phyloP scores from a whole-genome alignment of 2,329 filamentous ascomycete genomes.

The Aspergillus puulaauensis region DNA sequence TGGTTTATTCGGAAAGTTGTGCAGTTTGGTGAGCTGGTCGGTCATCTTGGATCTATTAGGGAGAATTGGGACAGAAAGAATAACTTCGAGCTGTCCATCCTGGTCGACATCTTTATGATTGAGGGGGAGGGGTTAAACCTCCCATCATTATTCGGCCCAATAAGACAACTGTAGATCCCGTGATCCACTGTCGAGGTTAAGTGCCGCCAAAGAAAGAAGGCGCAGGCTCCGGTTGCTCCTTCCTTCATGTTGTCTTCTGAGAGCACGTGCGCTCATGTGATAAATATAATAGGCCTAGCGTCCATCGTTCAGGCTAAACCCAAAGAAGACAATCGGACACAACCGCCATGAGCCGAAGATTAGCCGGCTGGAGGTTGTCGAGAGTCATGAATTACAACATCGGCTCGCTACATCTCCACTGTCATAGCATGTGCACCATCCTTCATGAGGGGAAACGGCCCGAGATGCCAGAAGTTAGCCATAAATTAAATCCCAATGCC shows the following conservation, averaged over 20 bases:
- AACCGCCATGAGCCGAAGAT: too few species aligned
- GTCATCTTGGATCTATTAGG: neutral
- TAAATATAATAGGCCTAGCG: neutral
- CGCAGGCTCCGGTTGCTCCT: neutral
- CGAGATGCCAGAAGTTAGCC: neutral
- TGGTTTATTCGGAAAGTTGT: neutral
- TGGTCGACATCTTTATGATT: neutral
- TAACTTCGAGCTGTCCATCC: neutral
- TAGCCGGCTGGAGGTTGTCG: too few species aligned
- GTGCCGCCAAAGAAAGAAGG: neutral
- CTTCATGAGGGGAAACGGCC: neutral
- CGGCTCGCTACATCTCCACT: neutral
- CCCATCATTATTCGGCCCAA: too few species aligned
- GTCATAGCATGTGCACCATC: neutral
- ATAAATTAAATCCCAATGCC: neutral
- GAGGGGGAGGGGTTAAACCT: neutral
- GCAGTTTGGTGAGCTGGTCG: neutral
- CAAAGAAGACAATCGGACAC: neutral
- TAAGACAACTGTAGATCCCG: too few species aligned
- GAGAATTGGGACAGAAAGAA: neutral
- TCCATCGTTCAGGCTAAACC: neutral
- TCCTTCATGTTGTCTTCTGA: neutral
- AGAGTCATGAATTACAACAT: too few species aligned
- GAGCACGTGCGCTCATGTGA: neutral
- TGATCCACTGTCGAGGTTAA: too few species aligned